Evolutionary conservation across 345 rosid genomes (phyloP).

Genomic region (sweet orange (Citrus sinensis)): DNA sequence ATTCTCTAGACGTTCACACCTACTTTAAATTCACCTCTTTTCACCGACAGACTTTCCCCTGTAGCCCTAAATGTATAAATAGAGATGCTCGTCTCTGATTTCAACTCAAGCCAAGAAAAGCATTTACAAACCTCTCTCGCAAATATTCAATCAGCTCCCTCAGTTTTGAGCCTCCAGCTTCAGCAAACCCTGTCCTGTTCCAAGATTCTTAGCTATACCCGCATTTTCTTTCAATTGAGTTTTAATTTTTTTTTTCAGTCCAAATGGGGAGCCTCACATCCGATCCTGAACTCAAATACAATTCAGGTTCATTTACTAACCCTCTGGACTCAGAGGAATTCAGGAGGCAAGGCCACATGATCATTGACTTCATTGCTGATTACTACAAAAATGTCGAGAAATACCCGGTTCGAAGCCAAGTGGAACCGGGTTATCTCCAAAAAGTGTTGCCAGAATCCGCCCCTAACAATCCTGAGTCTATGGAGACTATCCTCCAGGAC

Average conservation of each 20-base stretch:
- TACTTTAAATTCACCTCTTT: too few relatives aligned
- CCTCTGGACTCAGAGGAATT: constrained; percentile 37
- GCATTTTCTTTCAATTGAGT: too few relatives aligned
- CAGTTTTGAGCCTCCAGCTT: too few relatives aligned
- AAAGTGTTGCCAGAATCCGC: constrained; percentile 33
- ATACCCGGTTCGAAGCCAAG: constrained; percentile 34
- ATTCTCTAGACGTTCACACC: too few relatives aligned
- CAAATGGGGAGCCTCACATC: constrained; percentile 6
- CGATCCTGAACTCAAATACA: not conserved
- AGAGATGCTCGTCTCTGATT: too few relatives aligned
- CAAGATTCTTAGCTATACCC: too few relatives aligned
- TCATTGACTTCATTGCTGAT: constrained; percentile 39
- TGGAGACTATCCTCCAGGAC: constrained; percentile 33
- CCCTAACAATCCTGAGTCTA: constrained; percentile 23
- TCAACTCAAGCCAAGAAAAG: too few relatives aligned
- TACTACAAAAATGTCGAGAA: constrained; percentile 35
- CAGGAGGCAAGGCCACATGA: constrained; percentile 35
- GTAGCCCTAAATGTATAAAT: too few relatives aligned
- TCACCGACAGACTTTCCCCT: too few relatives aligned
- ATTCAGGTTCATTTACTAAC: not conserved
- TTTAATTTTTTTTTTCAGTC: not conserved
- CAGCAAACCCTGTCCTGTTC: too few relatives aligned
- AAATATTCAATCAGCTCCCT: too few relatives aligned
- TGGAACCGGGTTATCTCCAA: constrained; percentile 35
- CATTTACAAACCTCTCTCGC: too few relatives aligned